Evolutionary conservation across 768 basidiomycete species (phyloP).

Genomic region (Boletus insuetus): DNA sequence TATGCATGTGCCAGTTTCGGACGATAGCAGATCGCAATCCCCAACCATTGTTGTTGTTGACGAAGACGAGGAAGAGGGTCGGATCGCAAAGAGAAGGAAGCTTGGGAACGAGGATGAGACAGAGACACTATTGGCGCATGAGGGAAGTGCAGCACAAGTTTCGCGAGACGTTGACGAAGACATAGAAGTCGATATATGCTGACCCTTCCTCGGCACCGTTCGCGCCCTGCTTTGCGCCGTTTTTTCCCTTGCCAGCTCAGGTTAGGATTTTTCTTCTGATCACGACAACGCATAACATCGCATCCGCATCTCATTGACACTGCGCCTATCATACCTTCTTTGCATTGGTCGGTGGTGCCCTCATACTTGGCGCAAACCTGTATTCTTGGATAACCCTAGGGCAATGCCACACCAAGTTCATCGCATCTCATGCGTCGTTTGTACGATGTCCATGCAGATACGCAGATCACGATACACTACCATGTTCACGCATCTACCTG

Average conservation of each 20-base stretch:
- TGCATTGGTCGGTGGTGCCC: slow-evolving; percentile 10
- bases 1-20: slow-evolving; percentile 33
- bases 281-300: slow-evolving; percentile 7
- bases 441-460: slow-evolving; percentile 5
- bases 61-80: slow-evolving; percentile 53
- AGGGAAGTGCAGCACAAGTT: background rate
- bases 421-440: background rate
- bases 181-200: slow-evolving; percentile 30
- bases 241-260: slow-evolving; percentile 5
- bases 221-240: background rate
- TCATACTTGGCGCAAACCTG: slow-evolving; percentile 7
- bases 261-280: background rate
- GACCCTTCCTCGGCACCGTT: slow-evolving; percentile 1
- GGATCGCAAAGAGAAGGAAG: slow-evolving; percentile 54
- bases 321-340: slow-evolving; percentile 16
- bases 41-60: slow-evolving; percentile 61
- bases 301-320: slow-evolving; percentile 18
- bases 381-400: slow-evolving; percentile 21
- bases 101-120: slow-evolving; percentile 18
- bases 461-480: slow-evolving; percentile 2
- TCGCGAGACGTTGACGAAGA: slow-evolving; percentile 25
- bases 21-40: slow-evolving; percentile 32
- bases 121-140: background rate
- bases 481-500: slow-evolving; percentile 4
- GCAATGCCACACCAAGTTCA: background rate